Percentiles rank a stretch among this genome's conserved stretches.
phyloP scores from a whole-genome alignment of 192 early-diverging fungal genomes.

The Mortierella hygrophila region DNA sequence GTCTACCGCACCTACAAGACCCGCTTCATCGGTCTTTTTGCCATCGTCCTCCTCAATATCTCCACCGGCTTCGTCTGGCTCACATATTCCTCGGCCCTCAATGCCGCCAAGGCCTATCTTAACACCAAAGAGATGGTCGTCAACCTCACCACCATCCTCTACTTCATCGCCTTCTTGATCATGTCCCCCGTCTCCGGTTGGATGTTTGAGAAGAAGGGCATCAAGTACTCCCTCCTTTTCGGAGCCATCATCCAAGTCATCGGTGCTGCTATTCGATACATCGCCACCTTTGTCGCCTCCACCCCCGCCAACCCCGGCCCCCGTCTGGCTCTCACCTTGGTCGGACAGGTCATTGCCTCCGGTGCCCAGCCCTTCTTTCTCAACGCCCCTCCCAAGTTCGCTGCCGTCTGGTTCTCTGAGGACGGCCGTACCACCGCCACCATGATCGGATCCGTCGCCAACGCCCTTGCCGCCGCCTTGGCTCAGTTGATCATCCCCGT shows the following conservation, averaged over 20 bases:
- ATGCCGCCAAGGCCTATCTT: slow-evolving; percentile 54
- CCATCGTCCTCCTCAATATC: slow-evolving; percentile 63
- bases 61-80: slow-evolving; percentile 63
- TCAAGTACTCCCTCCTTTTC: slow-evolving; percentile 58
- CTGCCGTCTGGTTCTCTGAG: slow-evolving; percentile 66
- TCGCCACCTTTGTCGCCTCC: slow-evolving; percentile 54
- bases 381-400: slow-evolving; percentile 68
- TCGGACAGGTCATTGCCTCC: slow-evolving; percentile 65
- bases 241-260: slow-evolving; percentile 58
- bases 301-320: slow-evolving; percentile 41
- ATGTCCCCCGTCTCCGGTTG: slow-evolving; percentile 59
- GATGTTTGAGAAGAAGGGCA: slow-evolving; percentile 58
- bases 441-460: slow-evolving; percentile 64
- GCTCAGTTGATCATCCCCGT: slow-evolving; percentile 64
- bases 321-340: slow-evolving; percentile 56
- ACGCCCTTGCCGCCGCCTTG: slow-evolving; percentile 63
- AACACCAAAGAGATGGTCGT: slow-evolving; percentile 42
- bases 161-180: slow-evolving; percentile 60
- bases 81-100: slow-evolving; percentile 59
- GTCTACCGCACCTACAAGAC: slow-evolving; percentile 57
- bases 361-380: slow-evolving; percentile 69
- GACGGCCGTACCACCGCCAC: slow-evolving; percentile 62
- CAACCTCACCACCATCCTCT: slow-evolving; percentile 61
- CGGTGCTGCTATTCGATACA: slow-evolving; percentile 63
- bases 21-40: slow-evolving; percentile 60